Conservation (phyloP, 768 basidiomycete species). For the Termitomyces sp. region DNA sequence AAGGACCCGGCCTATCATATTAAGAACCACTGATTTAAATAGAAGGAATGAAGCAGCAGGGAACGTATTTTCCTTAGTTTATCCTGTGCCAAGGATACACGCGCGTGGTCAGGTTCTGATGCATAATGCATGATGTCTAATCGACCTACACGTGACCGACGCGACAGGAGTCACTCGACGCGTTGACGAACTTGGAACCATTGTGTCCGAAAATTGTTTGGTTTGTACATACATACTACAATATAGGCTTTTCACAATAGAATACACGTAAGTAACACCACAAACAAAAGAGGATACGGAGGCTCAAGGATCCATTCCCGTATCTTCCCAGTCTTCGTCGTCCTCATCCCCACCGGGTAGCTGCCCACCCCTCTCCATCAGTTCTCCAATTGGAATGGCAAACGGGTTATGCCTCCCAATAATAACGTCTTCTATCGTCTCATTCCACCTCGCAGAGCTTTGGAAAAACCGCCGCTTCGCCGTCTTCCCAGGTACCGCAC, state of each 20-base stretch:
- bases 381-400: slow-evolving; percentile 10
- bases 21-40: background rate
- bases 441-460: slow-evolving; percentile 34
- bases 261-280: slow-evolving; percentile 10
- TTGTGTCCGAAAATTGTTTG: background rate
- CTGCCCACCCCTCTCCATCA: slow-evolving; percentile 23
- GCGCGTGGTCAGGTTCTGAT: background rate
- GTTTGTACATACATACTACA: background rate
- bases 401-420: slow-evolving; percentile 10
- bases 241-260: background rate
- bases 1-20: background rate
- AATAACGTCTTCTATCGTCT: slow-evolving; percentile 18
- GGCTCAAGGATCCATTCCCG: slow-evolving; percentile 17
- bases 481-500: slow-evolving; percentile 30
- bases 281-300: background rate
- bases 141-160: background rate
- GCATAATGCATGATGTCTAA: background rate
- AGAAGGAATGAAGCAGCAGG: background rate
- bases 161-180: background rate
- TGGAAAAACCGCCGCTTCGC: slow-evolving; percentile 56
- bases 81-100: background rate
- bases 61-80: background rate
- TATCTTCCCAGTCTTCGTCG: slow-evolving; percentile 25
- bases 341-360: slow-evolving; percentile 11
- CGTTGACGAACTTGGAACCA: background rate